A percentile compares a stretch with the other conserved stretches of the same genome.
Evolutionary conservation across 1,284 basidiomycete genomes (phyloP).

Genomic region (Singerocomus inundabilis): DNA sequence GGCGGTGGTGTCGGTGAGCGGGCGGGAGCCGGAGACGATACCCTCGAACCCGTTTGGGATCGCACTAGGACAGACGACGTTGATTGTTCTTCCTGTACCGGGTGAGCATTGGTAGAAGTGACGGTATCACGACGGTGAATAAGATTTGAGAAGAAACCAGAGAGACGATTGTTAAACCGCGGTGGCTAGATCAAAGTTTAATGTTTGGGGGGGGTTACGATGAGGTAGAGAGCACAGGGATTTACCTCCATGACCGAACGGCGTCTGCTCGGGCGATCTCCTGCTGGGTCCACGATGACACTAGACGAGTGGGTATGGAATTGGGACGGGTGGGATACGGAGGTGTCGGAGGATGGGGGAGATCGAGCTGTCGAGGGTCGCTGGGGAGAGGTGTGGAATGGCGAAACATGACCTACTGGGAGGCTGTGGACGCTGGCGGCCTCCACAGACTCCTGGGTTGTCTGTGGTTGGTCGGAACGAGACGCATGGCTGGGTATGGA

Average conservation of each 20-base stretch:
- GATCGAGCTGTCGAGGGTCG: conserved; percentile 28
- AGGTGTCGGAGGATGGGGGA: conserved; percentile 23
- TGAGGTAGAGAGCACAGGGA: conserved; percentile 3
- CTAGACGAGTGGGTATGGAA: conserved; percentile 18
- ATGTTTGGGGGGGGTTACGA: conserved; percentile 19
- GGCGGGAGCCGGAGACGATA: conserved; percentile 48
- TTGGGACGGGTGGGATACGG: conserved; percentile 25
- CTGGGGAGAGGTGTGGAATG: conserved; percentile 25
- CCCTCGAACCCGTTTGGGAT: conserved; percentile 39
- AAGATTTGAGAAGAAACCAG: conserved; percentile 76
- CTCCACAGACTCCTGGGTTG: conserved; percentile 36
- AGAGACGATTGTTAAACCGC: conserved; percentile 68
- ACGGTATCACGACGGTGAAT: conserved; percentile 65
- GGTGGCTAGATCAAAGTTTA: conserved; percentile 38
- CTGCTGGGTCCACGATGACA: conserved; percentile 5
- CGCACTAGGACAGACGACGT: conserved; percentile 20
- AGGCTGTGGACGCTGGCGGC: conserved; percentile 57
- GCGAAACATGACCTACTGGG: conserved; percentile 52
- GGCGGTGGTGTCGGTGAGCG: conserved; percentile 70
- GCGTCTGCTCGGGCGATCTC: conserved; percentile 38
- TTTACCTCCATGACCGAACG: conserved; percentile 49
- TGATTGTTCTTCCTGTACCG: conserved; percentile 30
- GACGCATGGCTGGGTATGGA: background rate
- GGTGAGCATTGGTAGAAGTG: conserved; percentile 30
- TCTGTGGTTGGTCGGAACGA: background rate